These are phyloP conservation scores for Sphaerulina populicola DNA, from an alignment of 2,329 filamentous ascomycete genomes.

Conservation along the genomic window DNA sequence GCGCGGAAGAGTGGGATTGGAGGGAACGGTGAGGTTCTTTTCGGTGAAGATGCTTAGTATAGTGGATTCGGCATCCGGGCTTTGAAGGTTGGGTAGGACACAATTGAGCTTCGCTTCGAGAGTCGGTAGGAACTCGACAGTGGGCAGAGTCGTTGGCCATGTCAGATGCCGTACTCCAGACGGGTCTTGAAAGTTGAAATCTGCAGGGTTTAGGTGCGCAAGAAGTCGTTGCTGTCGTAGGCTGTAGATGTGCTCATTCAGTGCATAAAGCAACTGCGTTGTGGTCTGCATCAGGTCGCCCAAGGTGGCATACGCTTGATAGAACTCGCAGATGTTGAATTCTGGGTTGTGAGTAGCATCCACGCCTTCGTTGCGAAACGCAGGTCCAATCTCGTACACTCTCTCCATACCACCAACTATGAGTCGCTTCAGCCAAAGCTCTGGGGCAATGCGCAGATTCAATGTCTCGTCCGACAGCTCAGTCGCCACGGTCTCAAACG, in stretches of 20 bases:
- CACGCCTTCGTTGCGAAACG: conserved; percentile 82
- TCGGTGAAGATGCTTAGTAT: conserved; percentile 50
- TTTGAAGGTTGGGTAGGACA: conserved; percentile 45
- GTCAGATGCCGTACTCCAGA: background rate
- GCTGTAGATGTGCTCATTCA: conserved; percentile 4
- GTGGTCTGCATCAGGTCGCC: conserved; percentile 67
- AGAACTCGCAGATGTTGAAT: conserved; percentile 96
- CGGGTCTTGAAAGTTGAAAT: background rate
- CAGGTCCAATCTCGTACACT: conserved; percentile 87
- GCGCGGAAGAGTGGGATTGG: conserved; percentile 51
- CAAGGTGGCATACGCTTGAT: conserved; percentile 74
- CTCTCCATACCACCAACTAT: conserved; percentile 80
- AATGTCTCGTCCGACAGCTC: conserved; percentile 66
- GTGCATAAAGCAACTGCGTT: conserved; percentile 53
- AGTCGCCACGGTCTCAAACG: conserved; percentile 72
- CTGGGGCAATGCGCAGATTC: conserved; percentile 79
- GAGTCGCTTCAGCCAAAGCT: conserved; percentile 88
- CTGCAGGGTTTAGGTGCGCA: background rate
- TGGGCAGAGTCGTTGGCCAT: conserved; percentile 17
- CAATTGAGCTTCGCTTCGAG: conserved; percentile 61
- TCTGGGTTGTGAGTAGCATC: conserved; percentile 93
- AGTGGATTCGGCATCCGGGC: conserved; percentile 48
- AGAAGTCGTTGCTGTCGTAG: background rate
- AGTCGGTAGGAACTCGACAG: conserved; percentile 73
- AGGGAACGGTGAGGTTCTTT: conserved; percentile 44